phyloP scores from a whole-genome alignment of 78 protist genomes.

The Blattamonas nauphoetae region DNA sequence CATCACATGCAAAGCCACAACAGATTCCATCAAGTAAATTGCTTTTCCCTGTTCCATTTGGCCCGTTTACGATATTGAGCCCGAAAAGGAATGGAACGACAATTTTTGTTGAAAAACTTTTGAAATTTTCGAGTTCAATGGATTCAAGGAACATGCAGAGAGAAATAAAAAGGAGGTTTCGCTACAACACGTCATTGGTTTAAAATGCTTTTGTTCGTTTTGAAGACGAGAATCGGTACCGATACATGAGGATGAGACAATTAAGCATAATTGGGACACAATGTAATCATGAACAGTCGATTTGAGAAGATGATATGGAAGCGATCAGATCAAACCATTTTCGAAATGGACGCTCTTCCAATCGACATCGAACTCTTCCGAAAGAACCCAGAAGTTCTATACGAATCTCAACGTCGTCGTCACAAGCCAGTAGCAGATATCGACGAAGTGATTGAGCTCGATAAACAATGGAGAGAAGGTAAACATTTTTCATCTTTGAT shows the following conservation, averaged over 20 bases:
- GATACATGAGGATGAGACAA: no score
- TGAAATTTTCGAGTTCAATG: not conserved
- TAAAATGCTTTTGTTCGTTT: no score
- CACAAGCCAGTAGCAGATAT: slow-evolving; percentile 42
- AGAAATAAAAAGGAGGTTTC: no score
- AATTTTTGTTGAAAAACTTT: not conserved
- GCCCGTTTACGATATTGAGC: not conserved
- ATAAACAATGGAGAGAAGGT: slow-evolving; percentile 45
- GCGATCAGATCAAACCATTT: no score
- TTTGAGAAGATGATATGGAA: no score
- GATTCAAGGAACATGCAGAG: not conserved
- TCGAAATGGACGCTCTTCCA: not conserved
- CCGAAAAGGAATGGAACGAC: not conserved
- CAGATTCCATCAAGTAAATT: not conserved
- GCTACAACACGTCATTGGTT: no score
- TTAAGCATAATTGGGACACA: no score
- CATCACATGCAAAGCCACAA: not conserved
- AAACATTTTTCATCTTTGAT: not conserved
- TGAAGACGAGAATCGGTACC: no score
- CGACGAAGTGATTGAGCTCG: slow-evolving; percentile 59
- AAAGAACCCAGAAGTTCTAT: slow-evolving; percentile 66
- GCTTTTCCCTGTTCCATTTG: not conserved
- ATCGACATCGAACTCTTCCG: slow-evolving; percentile 80
- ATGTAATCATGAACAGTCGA: no score
- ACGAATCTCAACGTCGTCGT: slow-evolving; percentile 79